Percentiles rank a stretch among this genome's conserved stretches.
These are phyloP conservation scores for Fusarium sp. DNA, from an alignment of 2,329 filamentous ascomycete genomes.

Conservation along the genomic window DNA sequence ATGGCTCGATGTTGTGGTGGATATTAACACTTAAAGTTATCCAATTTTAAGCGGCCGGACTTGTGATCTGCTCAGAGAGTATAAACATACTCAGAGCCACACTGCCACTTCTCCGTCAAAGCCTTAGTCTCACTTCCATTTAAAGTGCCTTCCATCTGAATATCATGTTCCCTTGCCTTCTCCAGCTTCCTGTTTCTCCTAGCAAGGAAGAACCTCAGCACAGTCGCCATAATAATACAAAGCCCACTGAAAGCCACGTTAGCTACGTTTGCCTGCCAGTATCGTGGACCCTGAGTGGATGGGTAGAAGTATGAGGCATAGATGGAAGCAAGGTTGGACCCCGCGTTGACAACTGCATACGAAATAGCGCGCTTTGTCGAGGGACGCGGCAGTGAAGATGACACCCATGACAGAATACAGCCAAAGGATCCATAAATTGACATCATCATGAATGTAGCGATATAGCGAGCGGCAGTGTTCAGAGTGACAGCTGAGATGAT, in stretches of 20 bases:
- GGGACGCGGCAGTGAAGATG: constrained; percentile 3
- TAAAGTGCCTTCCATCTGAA: background rate
- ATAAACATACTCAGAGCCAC: constrained; percentile 8
- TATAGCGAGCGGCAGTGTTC: constrained; percentile 13
- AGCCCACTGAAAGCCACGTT: constrained; percentile 15
- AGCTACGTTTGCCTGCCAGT: constrained; percentile 8
- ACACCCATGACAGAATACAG: constrained; percentile 13
- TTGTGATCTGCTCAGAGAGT: background rate
- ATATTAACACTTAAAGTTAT: no score
- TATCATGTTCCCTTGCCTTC: constrained; percentile 5
- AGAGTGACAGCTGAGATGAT: constrained; percentile 8
- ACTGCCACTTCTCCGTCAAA: constrained; percentile 11
- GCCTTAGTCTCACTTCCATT: background rate
- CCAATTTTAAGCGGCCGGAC: background rate
- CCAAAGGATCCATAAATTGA: constrained; percentile 18
- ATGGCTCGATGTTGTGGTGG: no score
- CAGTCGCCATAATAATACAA: constrained; percentile 14
- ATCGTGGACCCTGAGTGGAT: background rate
- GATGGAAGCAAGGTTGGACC: constrained; percentile 3
- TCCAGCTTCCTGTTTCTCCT: constrained; percentile 7
- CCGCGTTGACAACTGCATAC: constrained; percentile 8
- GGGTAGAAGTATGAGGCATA: constrained; percentile 18
- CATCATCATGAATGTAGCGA: constrained; percentile 24
- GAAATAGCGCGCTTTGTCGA: constrained; percentile 15
- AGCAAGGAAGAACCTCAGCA: background rate